Evolutionary conservation across 2,329 filamentous ascomycete genomes (phyloP), one percentile per base, ranked within the genome.

Genomic region (Arthrobotrys musiformis): DNA sequence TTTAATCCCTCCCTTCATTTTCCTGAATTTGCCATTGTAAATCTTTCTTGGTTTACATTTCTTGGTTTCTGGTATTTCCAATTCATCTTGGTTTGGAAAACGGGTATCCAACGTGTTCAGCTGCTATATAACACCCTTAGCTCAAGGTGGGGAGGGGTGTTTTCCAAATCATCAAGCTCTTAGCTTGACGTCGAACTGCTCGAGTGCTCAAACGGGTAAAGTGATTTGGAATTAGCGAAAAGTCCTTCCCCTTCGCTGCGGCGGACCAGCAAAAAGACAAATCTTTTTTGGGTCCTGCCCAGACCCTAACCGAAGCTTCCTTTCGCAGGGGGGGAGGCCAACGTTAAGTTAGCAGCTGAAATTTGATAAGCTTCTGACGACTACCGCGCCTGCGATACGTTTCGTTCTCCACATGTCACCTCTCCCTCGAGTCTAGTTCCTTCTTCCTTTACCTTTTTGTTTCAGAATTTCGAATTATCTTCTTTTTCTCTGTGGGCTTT

Each of bases 191-290:
- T 67, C 44, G n/a, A n/a, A n/a, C n/a, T n/a, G n/a, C n/a, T n/a
- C n/a, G 44, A 17, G 40, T 56, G 58, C 73, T 67, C 61, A 77
- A 77, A 67, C 48, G 54, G 73, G 73, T 54, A 77, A 61, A 52
- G 73, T 69, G 46, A 77, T 77, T 77, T 77, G 73, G 73, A 77
- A 77, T 77, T 67, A 24, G 52, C 72, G 37, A 63, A n/a, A n/a
- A n/a, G 54, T 35, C 58, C 46, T 69, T 63, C 56, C 63, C 67
- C 70, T 69, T 35, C 40, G 40, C 56, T 26, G 35, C 70, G 70
- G 70, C 22, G 37, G 56, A 56, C 56, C 68, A 42, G 46, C 61
- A 63, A 46, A 60, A 48, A 77, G 66, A 76, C 63, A 76, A 76
- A 76, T 69, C 56, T 72, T 63, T 35, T 22, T 22, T n/a, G n/a